A percentile compares a stretch with the other conserved stretches of the same genome.
Conservation (phyloP, 495 filamentous ascomycete genomes). For the Aspergillus cristatus region DNA sequence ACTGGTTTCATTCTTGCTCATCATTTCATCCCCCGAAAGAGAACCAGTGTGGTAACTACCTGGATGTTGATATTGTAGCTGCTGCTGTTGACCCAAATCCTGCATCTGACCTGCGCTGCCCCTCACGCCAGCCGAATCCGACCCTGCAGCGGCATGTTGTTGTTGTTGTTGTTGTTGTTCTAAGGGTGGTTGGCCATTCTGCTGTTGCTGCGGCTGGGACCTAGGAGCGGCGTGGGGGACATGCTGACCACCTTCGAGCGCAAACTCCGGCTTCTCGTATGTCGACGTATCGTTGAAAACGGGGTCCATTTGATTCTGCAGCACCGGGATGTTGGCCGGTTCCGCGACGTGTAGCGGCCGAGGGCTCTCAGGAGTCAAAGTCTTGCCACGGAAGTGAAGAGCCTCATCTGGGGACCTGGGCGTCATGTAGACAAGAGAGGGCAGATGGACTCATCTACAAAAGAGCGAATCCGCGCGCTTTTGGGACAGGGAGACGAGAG, state of each 20-base stretch:
- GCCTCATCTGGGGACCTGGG: slow-evolving; percentile 53
- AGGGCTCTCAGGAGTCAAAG: slow-evolving; percentile 63
- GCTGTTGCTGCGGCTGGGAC: neutral
- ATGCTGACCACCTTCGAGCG: slow-evolving; percentile 1
- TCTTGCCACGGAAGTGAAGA: slow-evolving; percentile 57
- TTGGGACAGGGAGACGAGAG: neutral
- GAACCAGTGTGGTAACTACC: slow-evolving; percentile 19
- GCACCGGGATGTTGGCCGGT: slow-evolving; percentile 60
- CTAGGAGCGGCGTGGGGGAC: slow-evolving; percentile 1
- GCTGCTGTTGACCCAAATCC: slow-evolving; percentile 10
- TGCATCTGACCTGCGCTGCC: slow-evolving; percentile 17
- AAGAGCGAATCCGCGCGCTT: neutral
- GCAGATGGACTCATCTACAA: slow-evolving; percentile 38
- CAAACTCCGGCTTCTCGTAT: slow-evolving; percentile 25
- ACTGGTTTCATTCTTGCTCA: slow-evolving; percentile 3
- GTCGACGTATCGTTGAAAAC: slow-evolving; percentile 60
- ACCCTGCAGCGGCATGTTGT: slow-evolving; percentile 6
- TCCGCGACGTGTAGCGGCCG: slow-evolving; percentile 61
- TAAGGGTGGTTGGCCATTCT: slow-evolving; percentile 13
- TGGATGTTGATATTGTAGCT: slow-evolving; percentile 8
- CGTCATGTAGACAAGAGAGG: slow-evolving; percentile 46
- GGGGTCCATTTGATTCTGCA: slow-evolving; percentile 66
- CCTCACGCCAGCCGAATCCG: slow-evolving; percentile 6
- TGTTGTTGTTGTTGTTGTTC: slow-evolving; percentile 10
- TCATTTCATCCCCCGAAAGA: slow-evolving; percentile 10